These are phyloP conservation scores for Neostapfia colusana DNA, from an alignment of 176 grass and related monocot species.

Conservation along the genomic window DNA sequence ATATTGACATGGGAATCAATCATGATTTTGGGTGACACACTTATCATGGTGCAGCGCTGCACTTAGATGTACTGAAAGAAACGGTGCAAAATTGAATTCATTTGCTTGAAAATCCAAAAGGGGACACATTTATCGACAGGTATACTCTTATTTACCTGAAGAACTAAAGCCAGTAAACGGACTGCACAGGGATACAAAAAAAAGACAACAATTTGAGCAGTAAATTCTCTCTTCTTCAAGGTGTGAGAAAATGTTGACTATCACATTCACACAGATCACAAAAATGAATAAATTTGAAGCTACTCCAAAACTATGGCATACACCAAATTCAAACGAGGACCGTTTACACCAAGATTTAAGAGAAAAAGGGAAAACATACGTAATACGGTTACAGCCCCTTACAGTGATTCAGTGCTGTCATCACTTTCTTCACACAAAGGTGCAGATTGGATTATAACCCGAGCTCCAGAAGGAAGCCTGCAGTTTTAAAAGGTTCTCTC, in stretches of 20 bases:
- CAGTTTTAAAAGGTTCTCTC: slow-evolving; percentile 22
- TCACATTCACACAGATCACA: slow-evolving; percentile 52
- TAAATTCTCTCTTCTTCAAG: slow-evolving; percentile 37
- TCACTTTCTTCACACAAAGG: slow-evolving; percentile 74
- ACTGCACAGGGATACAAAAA: not conserved
- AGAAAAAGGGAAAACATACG: slow-evolving; percentile 16
- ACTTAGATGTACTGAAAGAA: not conserved
- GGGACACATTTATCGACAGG: not conserved
- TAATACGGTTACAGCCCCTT: slow-evolving; percentile 45
- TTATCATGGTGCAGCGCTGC: not conserved
- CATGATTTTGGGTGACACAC: not conserved
- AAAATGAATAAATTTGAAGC: slow-evolving; percentile 47
- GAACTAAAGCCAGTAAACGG: slow-evolving; percentile 5
- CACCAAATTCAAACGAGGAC: slow-evolving; percentile 36
- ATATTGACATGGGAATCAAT: slow-evolving; percentile 18
- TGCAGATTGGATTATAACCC: slow-evolving; percentile 85
- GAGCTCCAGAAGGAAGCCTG: slow-evolving; percentile 98
- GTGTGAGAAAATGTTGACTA: slow-evolving; percentile 41
- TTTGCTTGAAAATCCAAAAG: not conserved
- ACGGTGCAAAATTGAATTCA: not conserved
- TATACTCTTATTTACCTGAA: slow-evolving; percentile 3
- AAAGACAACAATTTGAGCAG: slow-evolving; percentile 2
- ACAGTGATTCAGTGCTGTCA: slow-evolving; percentile 63
- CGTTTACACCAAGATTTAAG: slow-evolving; percentile 33
- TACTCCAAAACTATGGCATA: slow-evolving; percentile 32